Conservation (phyloP, 75 land plant genomes). For the Isoetes taiwanensis region DNA sequence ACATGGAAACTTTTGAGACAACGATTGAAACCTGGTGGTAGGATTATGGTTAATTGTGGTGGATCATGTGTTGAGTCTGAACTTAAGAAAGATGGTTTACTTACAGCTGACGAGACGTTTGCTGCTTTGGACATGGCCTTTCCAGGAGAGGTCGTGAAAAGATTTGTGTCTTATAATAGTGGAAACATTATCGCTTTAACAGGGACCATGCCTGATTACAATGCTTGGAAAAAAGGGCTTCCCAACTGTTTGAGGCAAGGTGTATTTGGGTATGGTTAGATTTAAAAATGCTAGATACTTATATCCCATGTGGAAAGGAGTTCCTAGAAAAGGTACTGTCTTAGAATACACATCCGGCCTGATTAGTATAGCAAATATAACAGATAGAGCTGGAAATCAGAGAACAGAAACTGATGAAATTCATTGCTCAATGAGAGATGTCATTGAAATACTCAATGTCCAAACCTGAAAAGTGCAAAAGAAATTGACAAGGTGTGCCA, state of each 20-base stretch:
- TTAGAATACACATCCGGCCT: too few relatives aligned
- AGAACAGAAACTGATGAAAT: too few relatives aligned
- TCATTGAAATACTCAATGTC: too few relatives aligned
- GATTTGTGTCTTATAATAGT: constrained; percentile 27
- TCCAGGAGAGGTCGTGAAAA: constrained; percentile 29
- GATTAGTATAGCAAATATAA: too few relatives aligned
- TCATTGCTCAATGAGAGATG: too few relatives aligned
- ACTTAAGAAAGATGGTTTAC: constrained; percentile 54
- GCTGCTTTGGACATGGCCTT: constrained; percentile 40
- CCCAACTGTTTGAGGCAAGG: constrained; percentile 25
- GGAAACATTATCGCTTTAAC: constrained; percentile 58
- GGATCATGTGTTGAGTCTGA: constrained; percentile 30
- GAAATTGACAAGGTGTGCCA: too few relatives aligned
- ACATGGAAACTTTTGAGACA: constrained; percentile 46
- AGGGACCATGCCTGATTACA: constrained; percentile 34
- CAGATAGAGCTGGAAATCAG: too few relatives aligned
- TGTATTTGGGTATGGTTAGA: constrained; percentile 35
- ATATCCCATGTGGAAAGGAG: too few relatives aligned
- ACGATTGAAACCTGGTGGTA: constrained; percentile 46
- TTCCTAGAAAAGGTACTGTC: too few relatives aligned
- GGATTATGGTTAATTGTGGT: constrained; percentile 76
- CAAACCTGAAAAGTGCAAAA: too few relatives aligned
- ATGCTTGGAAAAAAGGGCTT: constrained; percentile 35
- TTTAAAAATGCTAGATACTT: too few relatives aligned
- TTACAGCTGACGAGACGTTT: constrained; percentile 49